Evolutionary conservation across 2,329 filamentous ascomycete genomes (phyloP).

Genomic region (Clathrospora elynae): DNA sequence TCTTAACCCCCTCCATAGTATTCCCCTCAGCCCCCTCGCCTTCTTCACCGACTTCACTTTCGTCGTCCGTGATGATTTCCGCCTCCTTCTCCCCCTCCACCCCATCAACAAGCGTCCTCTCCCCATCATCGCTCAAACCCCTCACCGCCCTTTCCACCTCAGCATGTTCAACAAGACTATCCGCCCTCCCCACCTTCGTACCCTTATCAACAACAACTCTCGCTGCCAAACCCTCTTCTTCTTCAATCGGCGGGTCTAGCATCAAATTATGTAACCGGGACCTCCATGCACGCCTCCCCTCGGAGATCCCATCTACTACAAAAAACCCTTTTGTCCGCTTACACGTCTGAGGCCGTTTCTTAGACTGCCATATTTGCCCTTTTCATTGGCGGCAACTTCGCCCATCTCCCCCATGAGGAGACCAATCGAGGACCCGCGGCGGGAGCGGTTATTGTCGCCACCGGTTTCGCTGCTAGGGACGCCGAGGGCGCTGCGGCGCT

Average conservation of each 20-base stretch:
- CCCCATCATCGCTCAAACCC: slow-evolving; percentile 15
- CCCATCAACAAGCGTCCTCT: slow-evolving; percentile 16
- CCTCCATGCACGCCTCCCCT: slow-evolving; percentile 36
- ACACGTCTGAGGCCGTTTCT: slow-evolving; percentile 48
- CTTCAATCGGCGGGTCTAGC: slow-evolving; percentile 39
- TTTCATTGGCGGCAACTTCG: slow-evolving; percentile 36
- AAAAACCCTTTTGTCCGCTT: slow-evolving; percentile 57
- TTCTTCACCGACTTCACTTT: slow-evolving; percentile 22
- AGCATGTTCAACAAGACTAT: slow-evolving; percentile 17
- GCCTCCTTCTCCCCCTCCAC: slow-evolving; percentile 29
- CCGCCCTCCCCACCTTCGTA: slow-evolving; percentile 9
- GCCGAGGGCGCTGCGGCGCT: slow-evolving; percentile 54
- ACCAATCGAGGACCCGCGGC: slow-evolving; percentile 52
- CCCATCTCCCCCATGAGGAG: slow-evolving; percentile 46
- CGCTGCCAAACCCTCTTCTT: slow-evolving; percentile 29
- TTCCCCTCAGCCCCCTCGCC: slow-evolving; percentile 16
- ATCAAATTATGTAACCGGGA: slow-evolving; percentile 35
- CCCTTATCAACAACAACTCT: slow-evolving; percentile 16
- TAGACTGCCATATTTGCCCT: slow-evolving; percentile 43
- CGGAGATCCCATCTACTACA: slow-evolving; percentile 49
- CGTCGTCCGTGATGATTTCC: slow-evolving; percentile 28
- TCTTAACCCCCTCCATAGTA: slow-evolving; percentile 30
- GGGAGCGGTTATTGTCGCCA: slow-evolving; percentile 50
- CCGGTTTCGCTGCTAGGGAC: slow-evolving; percentile 51
- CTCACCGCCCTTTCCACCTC: slow-evolving; percentile 6